These are phyloP conservation scores for Exophiala viscosa DNA, from an alignment of 2,329 filamentous ascomycete species.

Conservation along the genomic window DNA sequence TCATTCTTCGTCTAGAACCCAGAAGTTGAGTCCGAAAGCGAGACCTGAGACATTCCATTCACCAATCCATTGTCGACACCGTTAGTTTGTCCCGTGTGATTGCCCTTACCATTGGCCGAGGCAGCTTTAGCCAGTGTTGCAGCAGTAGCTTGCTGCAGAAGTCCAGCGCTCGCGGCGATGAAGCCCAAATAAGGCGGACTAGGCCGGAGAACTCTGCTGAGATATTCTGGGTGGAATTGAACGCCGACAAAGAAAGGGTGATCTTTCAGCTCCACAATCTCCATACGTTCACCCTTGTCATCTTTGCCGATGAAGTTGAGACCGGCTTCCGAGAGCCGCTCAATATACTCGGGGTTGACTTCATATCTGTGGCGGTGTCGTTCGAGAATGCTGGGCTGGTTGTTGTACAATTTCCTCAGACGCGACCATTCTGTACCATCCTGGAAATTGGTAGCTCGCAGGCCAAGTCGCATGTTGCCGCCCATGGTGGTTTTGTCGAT, in stretches of 20 bases:
- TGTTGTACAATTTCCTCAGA: conserved; percentile 66
- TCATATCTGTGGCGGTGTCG: conserved; percentile 88
- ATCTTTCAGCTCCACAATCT: conserved; percentile 75
- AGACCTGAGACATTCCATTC: conserved; percentile 12
- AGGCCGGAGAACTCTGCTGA: conserved; percentile 69
- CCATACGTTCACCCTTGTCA: conserved; percentile 72
- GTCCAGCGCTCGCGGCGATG: conserved; percentile 70
- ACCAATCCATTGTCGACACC: conserved; percentile 42
- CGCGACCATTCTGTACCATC: conserved; percentile 71
- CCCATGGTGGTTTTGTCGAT: conserved; percentile 71
- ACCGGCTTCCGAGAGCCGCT: conserved; percentile 63
- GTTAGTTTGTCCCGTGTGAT: conserved; percentile 60
- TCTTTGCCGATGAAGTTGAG: conserved; percentile 77
- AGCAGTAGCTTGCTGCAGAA: conserved; percentile 50
- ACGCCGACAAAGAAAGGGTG: conserved; percentile 83
- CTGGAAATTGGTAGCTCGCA: conserved; percentile 72
- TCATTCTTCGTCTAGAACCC: conserved; percentile 2
- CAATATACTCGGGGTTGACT: conserved; percentile 76
- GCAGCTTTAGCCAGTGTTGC: conserved; percentile 23
- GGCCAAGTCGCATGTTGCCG: conserved; percentile 81
- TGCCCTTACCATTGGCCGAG: conserved; percentile 68
- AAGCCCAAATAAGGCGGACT: conserved; percentile 78
- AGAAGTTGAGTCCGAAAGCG: conserved; percentile 9
- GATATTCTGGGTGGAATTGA: conserved; percentile 86
- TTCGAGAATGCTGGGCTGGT: conserved; percentile 56